Evolutionary conservation across 495 filamentous ascomycete species (phyloP).

Genomic region (Pyrenopolyporus hunteri): DNA sequence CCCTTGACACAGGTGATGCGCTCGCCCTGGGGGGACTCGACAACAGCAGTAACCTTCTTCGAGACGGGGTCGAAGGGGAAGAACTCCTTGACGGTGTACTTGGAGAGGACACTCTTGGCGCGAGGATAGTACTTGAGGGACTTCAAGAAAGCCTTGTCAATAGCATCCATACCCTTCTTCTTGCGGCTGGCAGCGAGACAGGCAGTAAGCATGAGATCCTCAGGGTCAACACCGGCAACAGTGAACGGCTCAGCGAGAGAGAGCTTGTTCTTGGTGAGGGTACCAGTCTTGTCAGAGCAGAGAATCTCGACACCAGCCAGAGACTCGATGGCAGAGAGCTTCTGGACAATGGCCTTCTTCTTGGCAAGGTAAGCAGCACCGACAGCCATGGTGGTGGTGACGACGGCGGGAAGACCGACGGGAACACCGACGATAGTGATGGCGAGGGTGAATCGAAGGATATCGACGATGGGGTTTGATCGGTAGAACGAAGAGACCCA

Average conservation of each 20-base stretch:
- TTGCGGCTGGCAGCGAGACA: slow-evolving; percentile 90
- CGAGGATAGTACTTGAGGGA: slow-evolving; percentile 77
- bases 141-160: slow-evolving; percentile 94
- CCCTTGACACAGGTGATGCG: slow-evolving; percentile 89
- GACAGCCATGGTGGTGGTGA: slow-evolving; percentile 96
- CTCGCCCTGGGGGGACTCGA: slow-evolving; percentile 81
- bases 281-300: slow-evolving; percentile 97
- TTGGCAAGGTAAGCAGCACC: slow-evolving; percentile 92
- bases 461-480: slow-evolving; percentile 72
- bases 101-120: slow-evolving; percentile 73
- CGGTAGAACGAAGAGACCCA: slow-evolving; percentile 90
- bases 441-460: slow-evolving; percentile 83
- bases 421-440: slow-evolving; percentile 94
- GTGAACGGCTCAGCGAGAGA: slow-evolving; percentile 85
- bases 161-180: slow-evolving; percentile 93
- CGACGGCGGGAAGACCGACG: slow-evolving; percentile 94
- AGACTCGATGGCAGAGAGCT: slow-evolving; percentile 93
- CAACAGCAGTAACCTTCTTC: slow-evolving; percentile 87
- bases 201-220: slow-evolving; percentile 89
- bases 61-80: slow-evolving; percentile 91
- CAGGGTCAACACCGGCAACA: slow-evolving; percentile 74
- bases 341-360: slow-evolving; percentile 96
- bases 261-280: slow-evolving; percentile 90
- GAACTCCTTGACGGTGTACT: slow-evolving; percentile 82
- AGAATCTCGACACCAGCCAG: slow-evolving; percentile 94